Percentiles rank a stretch among this genome's conserved stretches.
These are phyloP conservation scores for Saccharomycopsis hybrid DNA, from an alignment of 1,139 yeast genomes.

Conservation along the genomic window DNA sequence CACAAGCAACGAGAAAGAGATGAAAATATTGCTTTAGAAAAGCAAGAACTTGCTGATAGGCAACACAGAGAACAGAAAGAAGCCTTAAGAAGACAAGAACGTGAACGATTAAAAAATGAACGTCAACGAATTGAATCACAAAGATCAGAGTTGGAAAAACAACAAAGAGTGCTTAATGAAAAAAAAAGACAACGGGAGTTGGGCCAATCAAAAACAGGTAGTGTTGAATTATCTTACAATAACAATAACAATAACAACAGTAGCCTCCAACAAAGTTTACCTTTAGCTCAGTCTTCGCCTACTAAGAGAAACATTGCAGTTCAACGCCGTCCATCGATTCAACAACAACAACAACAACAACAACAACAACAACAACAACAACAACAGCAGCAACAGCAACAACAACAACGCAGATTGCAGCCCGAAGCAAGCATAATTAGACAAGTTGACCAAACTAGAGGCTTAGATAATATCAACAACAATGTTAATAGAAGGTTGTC, in stretches of 20 bases:
- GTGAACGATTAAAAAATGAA: slow-evolving; percentile 13
- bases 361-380: no score
- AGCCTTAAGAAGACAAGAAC: slow-evolving; percentile 3
- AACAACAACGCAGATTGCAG: no score
- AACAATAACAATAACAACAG: no score
- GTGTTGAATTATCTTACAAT: no score
- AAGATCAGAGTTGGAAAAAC: slow-evolving; percentile 14
- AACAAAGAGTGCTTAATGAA: slow-evolving; percentile 10
- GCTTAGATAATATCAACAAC: neutral
- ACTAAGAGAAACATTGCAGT: no score
- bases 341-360: no score
- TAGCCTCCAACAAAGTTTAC: no score
- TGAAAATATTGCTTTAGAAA: neutral
- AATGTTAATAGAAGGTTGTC: neutral
- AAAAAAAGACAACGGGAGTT: slow-evolving; percentile 20
- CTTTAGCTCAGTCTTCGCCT: no score
- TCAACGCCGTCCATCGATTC: no score
- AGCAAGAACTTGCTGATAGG: neutral
- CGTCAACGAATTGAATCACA: slow-evolving; percentile 11
- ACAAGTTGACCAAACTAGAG: neutral
- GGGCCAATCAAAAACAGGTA: no score
- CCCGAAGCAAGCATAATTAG: neutral
- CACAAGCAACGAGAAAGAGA: neutral
- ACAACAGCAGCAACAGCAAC: no score
- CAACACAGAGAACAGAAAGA: neutral